phyloP scores from a whole-genome alignment of 2,329 filamentous ascomycete species.

The Aspergillus udagawae region DNA sequence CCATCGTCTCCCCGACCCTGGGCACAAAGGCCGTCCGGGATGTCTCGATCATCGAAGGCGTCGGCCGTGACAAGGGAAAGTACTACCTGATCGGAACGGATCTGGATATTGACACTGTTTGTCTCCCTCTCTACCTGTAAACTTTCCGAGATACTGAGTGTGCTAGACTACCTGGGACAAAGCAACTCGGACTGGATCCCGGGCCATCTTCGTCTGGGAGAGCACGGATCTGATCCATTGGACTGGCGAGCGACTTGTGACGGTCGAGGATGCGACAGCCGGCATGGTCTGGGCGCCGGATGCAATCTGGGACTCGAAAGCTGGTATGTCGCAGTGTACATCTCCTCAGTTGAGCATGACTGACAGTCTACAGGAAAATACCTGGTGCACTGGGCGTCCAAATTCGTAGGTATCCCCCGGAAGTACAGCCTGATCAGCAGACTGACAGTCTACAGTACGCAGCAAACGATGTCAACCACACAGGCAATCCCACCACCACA shows the following conservation, averaged over 20 bases:
- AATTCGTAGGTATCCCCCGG: constrained; percentile 1
- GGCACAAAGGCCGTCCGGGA: constrained; percentile 14
- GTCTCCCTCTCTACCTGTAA: too few relatives aligned
- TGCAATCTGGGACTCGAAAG: constrained; percentile 11
- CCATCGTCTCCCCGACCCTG: constrained; percentile 9
- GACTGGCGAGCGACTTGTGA: constrained; percentile 7
- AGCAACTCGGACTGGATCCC: constrained; percentile 9
- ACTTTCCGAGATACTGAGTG: neutral
- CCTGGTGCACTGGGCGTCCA: constrained; percentile 14
- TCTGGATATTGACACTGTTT: constrained; percentile 10
- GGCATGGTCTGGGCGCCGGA: constrained; percentile 16
- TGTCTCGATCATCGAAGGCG: constrained; percentile 6
- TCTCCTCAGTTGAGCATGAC: neutral
- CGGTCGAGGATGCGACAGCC: constrained; percentile 10
- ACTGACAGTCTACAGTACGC: constrained; percentile 4
- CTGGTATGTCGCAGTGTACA: neutral
- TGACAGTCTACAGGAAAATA: constrained; percentile 4
- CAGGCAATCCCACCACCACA: constrained; percentile 1
- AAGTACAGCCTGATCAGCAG: too few relatives aligned
- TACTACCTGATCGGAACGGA: constrained; percentile 15
- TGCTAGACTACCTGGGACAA: constrained; percentile 10
- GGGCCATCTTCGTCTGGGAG: constrained; percentile 13
- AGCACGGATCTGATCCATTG: constrained; percentile 11
- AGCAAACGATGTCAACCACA: constrained; percentile 5
- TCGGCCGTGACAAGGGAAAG: constrained; percentile 8